phyloP scores from a whole-genome alignment of 768 basidiomycete species.

The Mycena kentingensis region DNA sequence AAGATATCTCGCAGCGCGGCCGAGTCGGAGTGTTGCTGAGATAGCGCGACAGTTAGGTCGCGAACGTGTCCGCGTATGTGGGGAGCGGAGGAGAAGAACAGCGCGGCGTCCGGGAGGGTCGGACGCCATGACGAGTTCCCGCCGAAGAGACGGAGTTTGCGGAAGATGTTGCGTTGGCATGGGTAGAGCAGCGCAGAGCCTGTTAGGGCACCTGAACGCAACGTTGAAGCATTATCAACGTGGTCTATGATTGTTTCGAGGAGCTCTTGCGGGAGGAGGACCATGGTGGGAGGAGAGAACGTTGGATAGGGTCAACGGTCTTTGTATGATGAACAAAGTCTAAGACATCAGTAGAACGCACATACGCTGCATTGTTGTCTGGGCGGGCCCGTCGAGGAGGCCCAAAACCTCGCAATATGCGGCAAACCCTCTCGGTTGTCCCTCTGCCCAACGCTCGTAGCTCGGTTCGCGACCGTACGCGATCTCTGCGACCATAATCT shows the following conservation, averaged over 20 bases:
- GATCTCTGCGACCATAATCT: slow-evolving; percentile 71
- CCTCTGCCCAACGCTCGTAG: slow-evolving; percentile 61
- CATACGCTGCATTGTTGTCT: too few species aligned
- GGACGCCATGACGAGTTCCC: background rate
- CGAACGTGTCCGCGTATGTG: background rate
- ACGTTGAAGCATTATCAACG: background rate
- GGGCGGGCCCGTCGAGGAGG: slow-evolving; percentile 1
- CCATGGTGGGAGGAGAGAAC: too few species aligned
- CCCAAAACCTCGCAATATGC: slow-evolving; percentile 17
- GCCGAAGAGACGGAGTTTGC: background rate
- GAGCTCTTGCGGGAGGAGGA: background rate
- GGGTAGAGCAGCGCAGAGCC: background rate
- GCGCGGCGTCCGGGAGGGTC: background rate
- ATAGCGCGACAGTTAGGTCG: background rate
- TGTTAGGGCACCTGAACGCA: background rate
- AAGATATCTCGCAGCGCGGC: background rate
- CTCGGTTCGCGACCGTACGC: slow-evolving; percentile 53
- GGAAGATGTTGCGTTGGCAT: background rate
- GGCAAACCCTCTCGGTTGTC: slow-evolving; percentile 41
- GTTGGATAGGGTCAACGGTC: background rate
- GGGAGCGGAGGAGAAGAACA: background rate
- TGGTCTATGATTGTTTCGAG: background rate
- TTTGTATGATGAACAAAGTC: background rate
- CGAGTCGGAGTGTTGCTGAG: background rate
- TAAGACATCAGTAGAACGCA: too few species aligned